Base-by-base conservation (phyloP, 2,329 filamentous ascomycete genomes). In the Pseudogymnoascus sp. region DNA sequence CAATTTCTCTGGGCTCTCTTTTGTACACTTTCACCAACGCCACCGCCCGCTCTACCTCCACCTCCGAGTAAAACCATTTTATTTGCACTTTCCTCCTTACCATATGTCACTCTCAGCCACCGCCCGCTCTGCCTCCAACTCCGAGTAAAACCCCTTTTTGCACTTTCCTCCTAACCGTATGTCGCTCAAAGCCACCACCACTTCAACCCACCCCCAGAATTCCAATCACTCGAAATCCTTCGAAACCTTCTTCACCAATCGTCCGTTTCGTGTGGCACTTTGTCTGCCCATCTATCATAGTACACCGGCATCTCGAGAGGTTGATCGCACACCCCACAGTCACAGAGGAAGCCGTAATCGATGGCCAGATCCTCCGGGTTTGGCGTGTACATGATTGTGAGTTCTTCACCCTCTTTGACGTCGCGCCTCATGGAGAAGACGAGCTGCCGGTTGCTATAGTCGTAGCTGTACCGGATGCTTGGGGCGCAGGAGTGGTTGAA, bases 401-500 rank as follows among this genome's bases (percentile, higher is more conserved):
- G 68, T 69, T 85, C 82, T 6, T 76, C 68, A 0, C 80, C 81
- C 0, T 72, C 70, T 0, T 65, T 58, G 7, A 83, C 71, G 0
- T 74, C 68, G 2, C 66, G 69, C 7, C 67, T 67, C 2, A 78
- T 72, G 1, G 69, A 71, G 63, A 85, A 73, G 0, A 74, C 69
- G 35, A 86, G 75, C 2, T 72, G 68, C 6, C 71, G 64, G 1
- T 65, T 61, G 0, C 61, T 39, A 0, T 58, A 5, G 58, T 80
- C 74, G 65, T 76, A 82, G 0, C 54, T 65, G 66, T 80, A 85
- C 1, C 71, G 65, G 25, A 83, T 67, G 43, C 78, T 69, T 0
- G 76, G 73, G 1, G 65, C 62, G 66, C 83, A 86, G 0, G 81
- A 78, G 67, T 86, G 83, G 67, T 86, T 86, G 71, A 86, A 85